Percentiles rank a stretch among this genome's conserved stretches.
Evolutionary conservation across 768 basidiomycete genomes (phyloP).

Genomic region (Chalciporus chontae): DNA sequence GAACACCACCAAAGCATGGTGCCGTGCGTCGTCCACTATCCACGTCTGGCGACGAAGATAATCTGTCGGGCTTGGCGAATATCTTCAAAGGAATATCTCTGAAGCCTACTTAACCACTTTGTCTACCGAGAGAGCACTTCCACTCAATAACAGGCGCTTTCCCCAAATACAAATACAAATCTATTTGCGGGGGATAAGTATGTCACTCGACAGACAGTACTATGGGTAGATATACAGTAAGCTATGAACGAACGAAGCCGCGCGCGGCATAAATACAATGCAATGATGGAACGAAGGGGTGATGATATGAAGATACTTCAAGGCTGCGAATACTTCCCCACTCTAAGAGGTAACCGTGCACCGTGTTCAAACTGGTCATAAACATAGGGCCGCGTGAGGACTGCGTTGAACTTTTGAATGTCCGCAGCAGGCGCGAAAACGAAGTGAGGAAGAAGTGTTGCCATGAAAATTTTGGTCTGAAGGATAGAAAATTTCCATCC

Average conservation of each 20-base stretch:
- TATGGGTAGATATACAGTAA: conserved; percentile 4
- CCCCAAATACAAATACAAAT: neutral
- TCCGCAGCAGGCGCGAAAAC: conserved; percentile 42
- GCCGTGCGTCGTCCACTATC: neutral
- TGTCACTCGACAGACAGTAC: neutral
- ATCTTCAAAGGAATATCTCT: conserved; percentile 14
- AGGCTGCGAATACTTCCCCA: conserved; percentile 6
- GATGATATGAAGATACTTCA: neutral
- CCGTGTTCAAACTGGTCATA: conserved; percentile 38
- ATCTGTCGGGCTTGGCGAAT: conserved; percentile 9
- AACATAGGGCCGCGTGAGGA: conserved; percentile 49
- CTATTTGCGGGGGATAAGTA: neutral
- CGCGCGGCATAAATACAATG: neutral
- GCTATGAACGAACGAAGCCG: neutral
- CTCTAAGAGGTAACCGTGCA: conserved; percentile 39
- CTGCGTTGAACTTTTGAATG: conserved; percentile 46
- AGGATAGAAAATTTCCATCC: conserved; percentile 46
- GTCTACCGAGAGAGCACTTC: neutral
- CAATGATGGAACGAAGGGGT: neutral
- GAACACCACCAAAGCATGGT: neutral
- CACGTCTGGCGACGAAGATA: neutral
- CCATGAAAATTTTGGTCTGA: conserved; percentile 51
- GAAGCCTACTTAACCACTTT: neutral
- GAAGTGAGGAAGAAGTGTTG: conserved; percentile 42
- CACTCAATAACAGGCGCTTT: neutral